These are phyloP conservation scores for Entamoeba histolytica DNA, from an alignment of 208 protist genomes.

Conservation along the genomic window DNA sequence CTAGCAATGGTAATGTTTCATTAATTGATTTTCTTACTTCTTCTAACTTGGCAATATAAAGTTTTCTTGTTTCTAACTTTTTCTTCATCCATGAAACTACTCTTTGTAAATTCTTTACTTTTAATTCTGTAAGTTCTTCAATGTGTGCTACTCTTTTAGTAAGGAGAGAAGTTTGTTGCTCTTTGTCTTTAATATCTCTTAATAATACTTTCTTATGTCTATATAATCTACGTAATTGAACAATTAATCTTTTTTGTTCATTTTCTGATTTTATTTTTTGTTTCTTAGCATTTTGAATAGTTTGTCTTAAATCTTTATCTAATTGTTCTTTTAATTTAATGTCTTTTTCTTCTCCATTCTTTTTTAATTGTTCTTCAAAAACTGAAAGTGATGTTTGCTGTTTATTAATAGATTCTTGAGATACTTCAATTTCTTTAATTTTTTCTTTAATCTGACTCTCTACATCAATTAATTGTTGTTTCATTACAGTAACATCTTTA, in stretches of 20 bases:
- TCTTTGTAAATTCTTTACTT: neutral
- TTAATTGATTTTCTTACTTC: neutral
- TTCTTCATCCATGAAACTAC: neutral
- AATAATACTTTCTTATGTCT: neutral
- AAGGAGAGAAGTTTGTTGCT: neutral
- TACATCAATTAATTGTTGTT: neutral
- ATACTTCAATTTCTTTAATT: neutral
- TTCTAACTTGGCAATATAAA: neutral
- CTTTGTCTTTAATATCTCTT: neutral
- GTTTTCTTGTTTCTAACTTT: neutral
- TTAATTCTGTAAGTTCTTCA: neutral
- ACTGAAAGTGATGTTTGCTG: neutral
- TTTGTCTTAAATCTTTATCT: neutral
- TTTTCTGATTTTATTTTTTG: neutral
- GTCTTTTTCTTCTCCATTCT: neutral
- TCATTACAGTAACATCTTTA: neutral
- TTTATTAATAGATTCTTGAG: neutral
- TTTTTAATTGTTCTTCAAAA: neutral
- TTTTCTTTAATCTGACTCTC: neutral
- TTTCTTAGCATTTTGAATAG: neutral
- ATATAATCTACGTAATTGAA: neutral
- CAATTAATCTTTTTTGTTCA: neutral
- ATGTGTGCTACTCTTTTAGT: neutral
- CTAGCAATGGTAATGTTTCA: neutral
- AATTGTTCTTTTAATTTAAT: neutral